These are phyloP conservation scores for Ajuga reptans DNA, from an alignment of 305 asterid genomes.

Conservation along the genomic window DNA sequence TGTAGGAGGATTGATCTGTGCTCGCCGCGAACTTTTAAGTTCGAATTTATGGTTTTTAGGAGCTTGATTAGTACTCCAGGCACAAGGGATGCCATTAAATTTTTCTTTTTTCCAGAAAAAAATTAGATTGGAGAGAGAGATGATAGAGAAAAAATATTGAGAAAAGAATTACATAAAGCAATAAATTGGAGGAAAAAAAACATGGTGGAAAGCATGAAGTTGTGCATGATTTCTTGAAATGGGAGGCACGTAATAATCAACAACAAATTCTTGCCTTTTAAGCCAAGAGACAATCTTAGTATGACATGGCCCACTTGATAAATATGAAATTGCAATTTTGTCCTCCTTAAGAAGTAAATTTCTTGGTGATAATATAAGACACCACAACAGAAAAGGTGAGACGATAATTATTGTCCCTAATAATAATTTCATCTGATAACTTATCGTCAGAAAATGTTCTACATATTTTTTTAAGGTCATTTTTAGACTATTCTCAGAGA, in stretches of 20 bases:
- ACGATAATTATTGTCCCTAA: not conserved
- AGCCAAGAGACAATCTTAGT: constrained; percentile 42
- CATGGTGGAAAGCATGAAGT: constrained; percentile 33
- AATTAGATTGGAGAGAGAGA: not conserved
- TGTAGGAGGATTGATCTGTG: constrained; percentile 63
- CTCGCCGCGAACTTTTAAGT: constrained; percentile 57
- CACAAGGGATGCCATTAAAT: constrained; percentile 62
- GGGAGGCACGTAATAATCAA: constrained; percentile 57
- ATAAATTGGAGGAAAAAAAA: constrained; percentile 5
- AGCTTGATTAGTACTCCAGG: constrained; percentile 82
- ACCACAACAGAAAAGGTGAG: no score
- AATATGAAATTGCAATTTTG: constrained; percentile 24
- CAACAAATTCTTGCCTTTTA: constrained; percentile 44
- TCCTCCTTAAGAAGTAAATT: constrained; percentile 4
- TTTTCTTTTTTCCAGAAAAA: no score
- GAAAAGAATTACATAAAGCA: no score
- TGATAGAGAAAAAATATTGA: not conserved
- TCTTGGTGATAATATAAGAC: not conserved
- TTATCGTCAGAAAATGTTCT: no score
- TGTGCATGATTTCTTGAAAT: constrained; percentile 32
- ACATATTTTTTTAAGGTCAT: no score
- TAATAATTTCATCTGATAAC: no score
- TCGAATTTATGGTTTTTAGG: constrained; percentile 58
- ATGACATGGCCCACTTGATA: constrained; percentile 16
- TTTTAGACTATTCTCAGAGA: no score